Evolutionary conservation across 202 grass and related monocot genomes (phyloP).

Genomic region (Schoenoplectus triqueter): DNA sequence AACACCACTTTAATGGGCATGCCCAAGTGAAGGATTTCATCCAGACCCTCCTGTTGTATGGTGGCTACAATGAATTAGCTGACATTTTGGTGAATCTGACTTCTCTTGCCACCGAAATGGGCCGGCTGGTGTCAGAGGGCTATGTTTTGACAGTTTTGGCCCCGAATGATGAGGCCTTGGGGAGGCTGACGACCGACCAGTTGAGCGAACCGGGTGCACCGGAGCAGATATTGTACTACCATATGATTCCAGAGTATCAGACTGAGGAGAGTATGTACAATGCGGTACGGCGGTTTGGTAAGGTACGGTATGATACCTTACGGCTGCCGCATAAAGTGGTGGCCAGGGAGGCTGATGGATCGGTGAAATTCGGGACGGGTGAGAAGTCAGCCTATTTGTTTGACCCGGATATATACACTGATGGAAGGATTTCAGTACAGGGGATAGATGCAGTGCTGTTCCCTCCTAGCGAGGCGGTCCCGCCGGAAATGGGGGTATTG

Average conservation of each 20-base stretch:
- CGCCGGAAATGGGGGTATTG: background rate
- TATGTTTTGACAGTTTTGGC: constrained; percentile 76
- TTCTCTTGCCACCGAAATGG: constrained; percentile 79
- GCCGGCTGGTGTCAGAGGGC: constrained; percentile 66
- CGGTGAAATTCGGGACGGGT: constrained; percentile 73
- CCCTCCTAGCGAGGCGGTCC: constrained; percentile 48
- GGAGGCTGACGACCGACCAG: constrained; percentile 71
- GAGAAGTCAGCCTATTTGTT: constrained; percentile 73
- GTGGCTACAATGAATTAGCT: constrained; percentile 82
- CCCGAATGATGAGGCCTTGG: constrained; percentile 85
- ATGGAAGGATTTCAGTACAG: constrained; percentile 87
- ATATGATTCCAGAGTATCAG: constrained; percentile 85
- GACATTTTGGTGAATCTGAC: constrained; percentile 89
- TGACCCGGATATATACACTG: constrained; percentile 83
- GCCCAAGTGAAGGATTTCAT: constrained; percentile 94
- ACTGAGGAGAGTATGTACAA: constrained; percentile 95
- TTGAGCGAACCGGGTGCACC: constrained; percentile 68
- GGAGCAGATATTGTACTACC: constrained; percentile 85
- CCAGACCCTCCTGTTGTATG: constrained; percentile 65
- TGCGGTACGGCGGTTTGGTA: constrained; percentile 69
- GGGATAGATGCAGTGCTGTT: constrained; percentile 87
- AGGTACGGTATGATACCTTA: constrained; percentile 67
- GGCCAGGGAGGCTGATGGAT: constrained; percentile 76
- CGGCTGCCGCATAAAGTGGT: constrained; percentile 72
- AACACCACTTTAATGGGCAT: constrained; percentile 67